Percentiles rank a stretch among this genome's conserved stretches.
Conservation (phyloP, 75 land plant genomes). For the Selaginella moellendorffii region DNA sequence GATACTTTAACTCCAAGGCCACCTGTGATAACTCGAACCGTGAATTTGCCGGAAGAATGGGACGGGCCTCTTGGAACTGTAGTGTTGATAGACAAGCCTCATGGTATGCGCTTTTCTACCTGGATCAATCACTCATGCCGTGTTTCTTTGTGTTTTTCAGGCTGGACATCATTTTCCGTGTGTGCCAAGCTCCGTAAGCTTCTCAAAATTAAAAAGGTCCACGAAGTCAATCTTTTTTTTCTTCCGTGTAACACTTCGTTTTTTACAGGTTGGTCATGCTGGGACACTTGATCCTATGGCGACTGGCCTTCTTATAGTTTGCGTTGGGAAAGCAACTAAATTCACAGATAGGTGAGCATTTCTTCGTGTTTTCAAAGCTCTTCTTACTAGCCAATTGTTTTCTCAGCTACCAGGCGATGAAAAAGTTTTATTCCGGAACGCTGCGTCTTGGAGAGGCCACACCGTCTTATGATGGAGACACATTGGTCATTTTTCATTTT, state of each 20-base stretch:
- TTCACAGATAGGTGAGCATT: constrained; percentile 77
- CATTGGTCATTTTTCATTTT: constrained; percentile 33
- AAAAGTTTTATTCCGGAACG: constrained; percentile 78
- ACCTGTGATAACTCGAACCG: constrained; percentile 29
- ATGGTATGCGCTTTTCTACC: constrained; percentile 33
- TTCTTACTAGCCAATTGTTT: no score
- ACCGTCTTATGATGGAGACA: constrained; percentile 91
- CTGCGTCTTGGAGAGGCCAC: constrained; percentile 89
- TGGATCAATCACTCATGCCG: constrained; percentile 30
- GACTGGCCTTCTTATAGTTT: constrained; percentile 88
- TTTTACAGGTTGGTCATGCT: constrained; percentile 85
- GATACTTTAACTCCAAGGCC: constrained; percentile 26
- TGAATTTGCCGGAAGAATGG: constrained; percentile 68
- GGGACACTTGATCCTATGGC: constrained; percentile 99
- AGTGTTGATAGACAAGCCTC: constrained; percentile 76
- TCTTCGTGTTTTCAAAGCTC: no score
- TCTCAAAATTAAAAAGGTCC: constrained; percentile 78
- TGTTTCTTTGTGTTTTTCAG: no score
- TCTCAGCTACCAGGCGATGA: constrained; percentile 80
- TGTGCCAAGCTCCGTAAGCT: constrained; percentile 82
- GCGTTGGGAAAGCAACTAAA: constrained; percentile 98
- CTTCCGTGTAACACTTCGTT: background rate
- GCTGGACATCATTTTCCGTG: constrained; percentile 97
- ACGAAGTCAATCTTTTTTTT: background rate
- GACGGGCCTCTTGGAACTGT: constrained; percentile 67